Base-by-base conservation (phyloP, 139 green algal genomes). In the Chlorella sorokiniana region DNA sequence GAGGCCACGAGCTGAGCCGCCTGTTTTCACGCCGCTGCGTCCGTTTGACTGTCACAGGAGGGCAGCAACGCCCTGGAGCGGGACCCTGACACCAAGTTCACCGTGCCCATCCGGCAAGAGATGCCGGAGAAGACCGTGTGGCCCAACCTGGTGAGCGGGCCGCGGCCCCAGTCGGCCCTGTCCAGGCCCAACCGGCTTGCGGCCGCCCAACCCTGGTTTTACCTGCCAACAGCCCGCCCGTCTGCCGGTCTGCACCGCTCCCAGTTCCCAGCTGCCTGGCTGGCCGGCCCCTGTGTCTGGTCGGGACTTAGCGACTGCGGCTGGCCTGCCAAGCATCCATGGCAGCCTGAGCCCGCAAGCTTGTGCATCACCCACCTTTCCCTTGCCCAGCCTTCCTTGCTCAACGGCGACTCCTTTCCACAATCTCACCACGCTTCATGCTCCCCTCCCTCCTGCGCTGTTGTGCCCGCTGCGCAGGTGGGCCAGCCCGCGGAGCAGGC, bases 131-230 rank as follows among this genome's bases (percentile, higher is more conserved):
- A 79, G 37, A 29, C 16, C 16, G 22, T 41, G 14, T 83, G 77
- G 64, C 63, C 64, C 41, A 64, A 83, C 23, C 64, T 83, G 77
- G 48, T 69, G 77, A 48, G 77, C 41, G 54, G 4, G 62, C 62
- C 5, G 1, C 9, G 54, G n/a, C n/a, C n/a, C n/a, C n/a, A n/a
- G n/a, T n/a, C n/a, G n/a, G n/a, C n/a, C n/a, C n/a, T n/a, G n/a
- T n/a, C n/a, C n/a, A n/a, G n/a, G n/a, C n/a, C n/a, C n/a, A n/a
- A n/a, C n/a, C n/a, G n/a, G n/a, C n/a, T n/a, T n/a, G n/a, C n/a
- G n/a, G n/a, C n/a, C n/a, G n/a, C n/a, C n/a, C n/a, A n/a, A n/a
- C n/a, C n/a, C n/a, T n/a, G n/a, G n/a, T n/a, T n/a, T n/a, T n/a
- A n/a, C n/a, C n/a, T n/a, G n/a, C n/a, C n/a, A n/a, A n/a, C n/a